Evolutionary conservation across 2,329 filamentous ascomycete genomes (phyloP).

Genomic region (Neurospora crassa): DNA sequence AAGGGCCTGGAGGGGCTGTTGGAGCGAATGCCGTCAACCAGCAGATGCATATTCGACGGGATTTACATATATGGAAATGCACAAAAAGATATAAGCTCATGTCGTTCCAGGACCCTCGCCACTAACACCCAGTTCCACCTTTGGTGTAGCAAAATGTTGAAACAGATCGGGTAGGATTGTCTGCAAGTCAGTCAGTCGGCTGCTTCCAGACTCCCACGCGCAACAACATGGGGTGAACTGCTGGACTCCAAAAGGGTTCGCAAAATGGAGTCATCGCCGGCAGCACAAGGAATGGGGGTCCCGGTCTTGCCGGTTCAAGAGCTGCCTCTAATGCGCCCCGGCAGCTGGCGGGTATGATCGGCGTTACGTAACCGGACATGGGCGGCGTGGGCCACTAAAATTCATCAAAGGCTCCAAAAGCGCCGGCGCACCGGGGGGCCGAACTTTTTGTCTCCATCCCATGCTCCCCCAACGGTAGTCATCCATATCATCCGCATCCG

Average conservation of each 20-base stretch:
- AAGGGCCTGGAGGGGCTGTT: background rate
- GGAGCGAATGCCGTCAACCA: background rate
- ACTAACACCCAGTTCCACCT: background rate
- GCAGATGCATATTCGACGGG: background rate
- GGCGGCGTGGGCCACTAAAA: background rate
- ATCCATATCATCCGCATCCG: background rate
- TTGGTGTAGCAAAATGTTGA: background rate
- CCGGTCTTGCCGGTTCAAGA: background rate
- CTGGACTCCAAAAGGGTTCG: background rate
- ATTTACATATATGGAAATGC: background rate
- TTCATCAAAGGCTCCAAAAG: background rate
- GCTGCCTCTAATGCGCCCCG: background rate
- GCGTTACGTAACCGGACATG: slow-evolving; percentile 8
- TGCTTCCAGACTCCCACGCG: background rate
- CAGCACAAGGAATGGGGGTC: background rate
- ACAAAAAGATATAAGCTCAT: background rate
- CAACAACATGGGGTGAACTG: background rate
- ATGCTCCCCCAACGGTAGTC: background rate
- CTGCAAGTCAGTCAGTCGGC: background rate
- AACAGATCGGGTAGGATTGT: background rate
- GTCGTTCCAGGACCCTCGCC: background rate
- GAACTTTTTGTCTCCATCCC: slow-evolving; percentile 8
- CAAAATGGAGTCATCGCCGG: background rate
- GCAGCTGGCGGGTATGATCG: slow-evolving; percentile 8
- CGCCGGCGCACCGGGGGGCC: background rate